Conservation (phyloP, 2,329 filamentous ascomycete genomes). For the Diaporthe caulivora region DNA sequence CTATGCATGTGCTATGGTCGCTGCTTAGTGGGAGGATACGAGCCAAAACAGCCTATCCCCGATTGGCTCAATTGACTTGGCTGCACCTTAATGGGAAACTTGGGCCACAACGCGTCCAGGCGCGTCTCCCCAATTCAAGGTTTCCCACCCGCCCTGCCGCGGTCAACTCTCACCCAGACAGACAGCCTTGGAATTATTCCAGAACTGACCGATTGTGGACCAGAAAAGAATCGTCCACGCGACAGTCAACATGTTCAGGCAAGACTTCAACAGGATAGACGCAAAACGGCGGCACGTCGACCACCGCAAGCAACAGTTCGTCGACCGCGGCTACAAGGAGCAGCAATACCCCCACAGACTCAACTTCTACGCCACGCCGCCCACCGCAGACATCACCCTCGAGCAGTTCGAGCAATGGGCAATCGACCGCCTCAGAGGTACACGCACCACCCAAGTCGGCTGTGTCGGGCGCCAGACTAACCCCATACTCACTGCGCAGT, state of each 20-base stretch:
- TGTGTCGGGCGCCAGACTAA: conserved; percentile 36
- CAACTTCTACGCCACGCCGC: conserved; percentile 91
- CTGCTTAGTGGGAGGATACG: background rate
- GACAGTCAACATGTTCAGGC: conserved; percentile 57
- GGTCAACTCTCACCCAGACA: conserved; percentile 12
- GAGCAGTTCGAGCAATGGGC: conserved; percentile 99
- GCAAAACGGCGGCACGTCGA: conserved; percentile 84
- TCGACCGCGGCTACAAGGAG: conserved; percentile 79
- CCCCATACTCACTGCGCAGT: conserved; percentile 60
- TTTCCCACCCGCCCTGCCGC: conserved; percentile 24
- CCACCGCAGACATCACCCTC: conserved; percentile 93
- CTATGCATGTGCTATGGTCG: no score
- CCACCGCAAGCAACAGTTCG: conserved; percentile 89
- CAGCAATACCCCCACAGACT: conserved; percentile 86
- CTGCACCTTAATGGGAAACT: conserved; percentile 41
- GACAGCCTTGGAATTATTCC: background rate
- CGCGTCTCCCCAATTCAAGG: conserved; percentile 42
- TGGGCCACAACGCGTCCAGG: conserved; percentile 41
- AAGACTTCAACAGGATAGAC: conserved; percentile 66
- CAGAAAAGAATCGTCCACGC: background rate
- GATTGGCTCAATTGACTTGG: conserved; percentile 37
- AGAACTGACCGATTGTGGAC: background rate
- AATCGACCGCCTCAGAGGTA: conserved; percentile 88
- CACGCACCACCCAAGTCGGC: conserved; percentile 37
- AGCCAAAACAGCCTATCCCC: conserved; percentile 19